Percentiles rank a stretch among this genome's conserved stretches.
Conservation (phyloP, 345 rosid species). For the Lenwebbia sp. region DNA sequence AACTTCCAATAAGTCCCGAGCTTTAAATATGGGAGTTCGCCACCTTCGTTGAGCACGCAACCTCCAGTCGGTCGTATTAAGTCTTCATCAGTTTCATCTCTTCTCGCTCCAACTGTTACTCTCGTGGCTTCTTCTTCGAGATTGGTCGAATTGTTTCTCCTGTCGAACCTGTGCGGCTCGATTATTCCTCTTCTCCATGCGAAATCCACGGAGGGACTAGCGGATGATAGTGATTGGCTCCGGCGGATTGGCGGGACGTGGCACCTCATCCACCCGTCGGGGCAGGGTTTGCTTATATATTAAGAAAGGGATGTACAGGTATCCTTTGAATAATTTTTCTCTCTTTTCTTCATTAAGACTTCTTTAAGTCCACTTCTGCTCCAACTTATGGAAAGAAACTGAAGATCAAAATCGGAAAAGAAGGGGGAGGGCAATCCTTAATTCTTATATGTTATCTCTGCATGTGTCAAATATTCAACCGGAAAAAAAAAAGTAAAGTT, state of each 20-base stretch:
- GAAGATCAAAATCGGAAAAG: neutral
- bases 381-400: neutral
- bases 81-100: neutral
- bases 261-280: constrained; percentile 24
- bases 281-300: constrained; percentile 45
- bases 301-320: constrained; percentile 46
- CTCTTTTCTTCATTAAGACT: neutral
- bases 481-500: neutral
- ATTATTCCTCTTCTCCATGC: neutral
- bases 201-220: neutral
- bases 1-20: neutral
- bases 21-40: neutral
- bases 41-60: neutral
- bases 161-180: neutral
- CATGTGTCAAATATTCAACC: neutral
- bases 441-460: neutral
- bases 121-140: neutral
- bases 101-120: neutral
- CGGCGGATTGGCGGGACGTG: neutral
- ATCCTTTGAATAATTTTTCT: neutral
- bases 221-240: neutral
- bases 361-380: neutral
- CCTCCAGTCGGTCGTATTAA: neutral
- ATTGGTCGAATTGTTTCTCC: neutral
- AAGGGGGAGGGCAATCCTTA: neutral